phyloP scores from a whole-genome alignment of 768 basidiomycete species.

The Boletus eberwhitei region DNA sequence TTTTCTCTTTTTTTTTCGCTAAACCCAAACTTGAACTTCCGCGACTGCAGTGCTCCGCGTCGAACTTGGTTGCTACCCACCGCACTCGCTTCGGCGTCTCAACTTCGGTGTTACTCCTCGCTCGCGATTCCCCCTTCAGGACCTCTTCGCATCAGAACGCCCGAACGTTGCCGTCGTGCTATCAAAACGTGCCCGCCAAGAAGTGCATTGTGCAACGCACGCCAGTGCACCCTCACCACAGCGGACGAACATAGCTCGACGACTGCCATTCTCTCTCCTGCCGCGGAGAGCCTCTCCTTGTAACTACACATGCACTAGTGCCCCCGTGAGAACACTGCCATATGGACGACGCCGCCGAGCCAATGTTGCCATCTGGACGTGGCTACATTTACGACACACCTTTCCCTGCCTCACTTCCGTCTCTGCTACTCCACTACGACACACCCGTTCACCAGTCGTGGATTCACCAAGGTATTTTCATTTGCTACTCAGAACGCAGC shows the following conservation, averaged over 20 bases:
- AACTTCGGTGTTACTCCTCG: constrained; percentile 6
- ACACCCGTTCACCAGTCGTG: background rate
- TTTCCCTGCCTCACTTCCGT: constrained; percentile 1
- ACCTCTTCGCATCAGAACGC: constrained; percentile 5
- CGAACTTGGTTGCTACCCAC: constrained; percentile 17
- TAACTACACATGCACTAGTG: background rate
- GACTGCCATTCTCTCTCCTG: constrained; percentile 10
- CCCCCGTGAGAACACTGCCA: constrained; percentile 13
- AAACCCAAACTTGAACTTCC: background rate
- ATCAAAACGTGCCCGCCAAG: constrained; percentile 21
- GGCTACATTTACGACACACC: constrained; percentile 7
- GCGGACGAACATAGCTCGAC: background rate
- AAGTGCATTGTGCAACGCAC: constrained; percentile 3
- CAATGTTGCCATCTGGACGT: background rate
- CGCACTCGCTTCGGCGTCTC: constrained; percentile 14
- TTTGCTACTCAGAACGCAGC: background rate
- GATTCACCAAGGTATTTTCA: constrained; percentile 12
- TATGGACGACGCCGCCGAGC: background rate
- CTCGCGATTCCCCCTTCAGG: constrained; percentile 4
- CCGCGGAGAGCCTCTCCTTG: background rate
- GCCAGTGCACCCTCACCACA: background rate
- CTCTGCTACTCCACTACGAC: background rate
- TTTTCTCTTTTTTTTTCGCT: background rate
- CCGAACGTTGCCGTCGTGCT: background rate
- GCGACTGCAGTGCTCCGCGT: constrained; percentile 13